Base-by-base conservation (phyloP, 2,329 filamentous ascomycete species). In the Sporothrix variecibatus region DNA sequence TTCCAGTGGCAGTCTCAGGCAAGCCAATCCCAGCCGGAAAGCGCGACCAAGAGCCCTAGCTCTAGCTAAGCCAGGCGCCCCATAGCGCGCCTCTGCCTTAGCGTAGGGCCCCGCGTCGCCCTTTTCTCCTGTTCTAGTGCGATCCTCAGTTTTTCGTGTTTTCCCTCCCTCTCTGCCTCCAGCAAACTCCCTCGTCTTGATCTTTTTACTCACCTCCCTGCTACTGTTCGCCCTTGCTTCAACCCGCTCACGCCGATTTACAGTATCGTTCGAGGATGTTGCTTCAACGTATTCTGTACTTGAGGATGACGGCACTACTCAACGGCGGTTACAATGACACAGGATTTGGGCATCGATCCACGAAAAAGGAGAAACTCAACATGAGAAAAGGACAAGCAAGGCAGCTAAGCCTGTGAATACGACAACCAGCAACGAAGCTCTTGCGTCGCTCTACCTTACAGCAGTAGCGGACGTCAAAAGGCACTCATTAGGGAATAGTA, bases 71-170 rank as follows among this genome's bases (percentile, higher is more conserved):
- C 49, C 28, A 17, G 11, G n/a, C 20, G 67, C 65, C 43, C 40
- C 67, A 34, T 31, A 56, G 28, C 67, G 67, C 67, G 46, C 31
- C 58, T 51, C 31, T 56, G 28, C 67, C 26, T 49, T 51, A 38
- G 26, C 34, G 20, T 64, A 65, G 20, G n/a, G 38, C 23, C 38
- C 62, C 62, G 62, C 62, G 62, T 65, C 38, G 11, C 38, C 38
- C 62, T 65, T 46, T 26, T 12, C 34, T 9, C n/a, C n/a, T 43
- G 34, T 28, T 26, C 49, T 40, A 58, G 49, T 53, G 28, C 31
- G 20, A 40, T 43, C n/a, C 31, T 28, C n/a, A n/a, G 38, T 71
- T 58, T 69, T 40, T 56, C 34, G 31, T 71, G n/a, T 58, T 58
- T 71, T 49, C 23, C 40, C 40, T 64, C 20, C n/a, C 34, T 49